Evolutionary conservation across 352 stramenopile genomes (phyloP), one percentile per base, ranked within the genome.

Genomic region (Pythium insidiosum): DNA sequence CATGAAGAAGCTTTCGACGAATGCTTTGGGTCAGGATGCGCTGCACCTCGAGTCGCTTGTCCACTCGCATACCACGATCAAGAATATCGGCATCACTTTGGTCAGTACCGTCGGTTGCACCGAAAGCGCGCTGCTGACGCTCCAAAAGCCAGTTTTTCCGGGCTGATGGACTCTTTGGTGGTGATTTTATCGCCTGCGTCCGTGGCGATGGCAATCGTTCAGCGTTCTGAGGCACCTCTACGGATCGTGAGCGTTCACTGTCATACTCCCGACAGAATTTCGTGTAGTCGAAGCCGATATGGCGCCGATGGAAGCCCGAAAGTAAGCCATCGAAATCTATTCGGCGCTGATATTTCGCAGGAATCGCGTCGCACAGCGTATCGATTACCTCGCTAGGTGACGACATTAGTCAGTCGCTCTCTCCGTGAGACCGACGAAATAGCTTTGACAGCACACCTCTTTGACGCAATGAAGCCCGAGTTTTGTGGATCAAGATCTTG

Each of bases 1-100:
- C 73, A 11, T 48, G 63, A 9, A 83, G 52, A 7, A 84, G 52
- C 50, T 86, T 86, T 11, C 57, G 58, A 5, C 70, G 70, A 36
- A 84, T 67, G 26, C 63, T 74, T 18, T 68, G 52, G 30, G 57
- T 63, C 2, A 79, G 39, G 15, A 81, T 26, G 0, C 68, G 58
- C 38, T 84, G 73, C 0, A 54, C 61, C 40, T 84, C 70, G 3
- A 86, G 40, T 10, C 68, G 63, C 13, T 57, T 50, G 31, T 83
- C 70, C 1, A 83, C 53, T 4, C 67, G 69, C 21, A 85, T 77
- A 11, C 16, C 43, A 4, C 19, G 43, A 1, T 62, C 47, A n/a
- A 38, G 39, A 1, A 41, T 28, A 31, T 49, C 42, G 9, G 26
- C 28, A 4, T 61, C 43, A 12, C 50, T 28, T 4, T 25, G 26